Base-by-base conservation (phyloP, 1,284 basidiomycete species). In the Malassezia psittaci region DNA sequence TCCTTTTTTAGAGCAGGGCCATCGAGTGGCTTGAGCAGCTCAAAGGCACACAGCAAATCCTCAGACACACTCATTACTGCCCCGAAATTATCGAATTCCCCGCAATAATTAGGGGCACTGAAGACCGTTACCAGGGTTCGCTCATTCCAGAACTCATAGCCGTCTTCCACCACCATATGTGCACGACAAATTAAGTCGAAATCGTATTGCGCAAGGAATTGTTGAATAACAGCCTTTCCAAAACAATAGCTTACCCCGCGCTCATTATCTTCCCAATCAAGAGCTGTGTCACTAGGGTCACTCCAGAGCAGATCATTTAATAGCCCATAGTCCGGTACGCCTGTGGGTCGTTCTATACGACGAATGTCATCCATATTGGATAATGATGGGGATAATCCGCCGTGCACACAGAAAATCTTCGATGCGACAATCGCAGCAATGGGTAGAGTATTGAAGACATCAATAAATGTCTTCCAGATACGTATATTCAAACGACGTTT, bases 131-230 rank as follows among this genome's bases (percentile, higher is more conserved):
- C 94, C 63, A 99, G 78, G 51, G 93, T 96, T 61, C 94, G 82
- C 69, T 99, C 94, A 72, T 98, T 96, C 89, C 94, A 99, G 75
- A 99, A 99, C 79, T 99, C 94, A 75, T 98, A 98, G 2, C 93
- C 94, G 60, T 78, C 77, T 61, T 99, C 94, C 52, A 99, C 94
- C 37, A 99, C 94, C 94, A 98, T 98, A 78, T 99, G 94, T 39
- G 94, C 94, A 51, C 94, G 85, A 79, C 94, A 98, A 77, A 99
- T 98, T 61, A 99, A 81, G 77, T 99, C 94, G 85, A 99, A 98
- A 77, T 99, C 94, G 74, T 81, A 76, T 62, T 74, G 71, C 35
- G 84, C 83, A 57, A 96, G 78, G 79, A 96, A 96, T 62, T 93
- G 87, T 72, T 94, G 93, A 74, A 98, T 96, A 67, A 98, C 88